These are phyloP conservation scores for Blastobotrys buckinghamii DNA, from an alignment of 1,139 yeast genomes.

Conservation along the genomic window DNA sequence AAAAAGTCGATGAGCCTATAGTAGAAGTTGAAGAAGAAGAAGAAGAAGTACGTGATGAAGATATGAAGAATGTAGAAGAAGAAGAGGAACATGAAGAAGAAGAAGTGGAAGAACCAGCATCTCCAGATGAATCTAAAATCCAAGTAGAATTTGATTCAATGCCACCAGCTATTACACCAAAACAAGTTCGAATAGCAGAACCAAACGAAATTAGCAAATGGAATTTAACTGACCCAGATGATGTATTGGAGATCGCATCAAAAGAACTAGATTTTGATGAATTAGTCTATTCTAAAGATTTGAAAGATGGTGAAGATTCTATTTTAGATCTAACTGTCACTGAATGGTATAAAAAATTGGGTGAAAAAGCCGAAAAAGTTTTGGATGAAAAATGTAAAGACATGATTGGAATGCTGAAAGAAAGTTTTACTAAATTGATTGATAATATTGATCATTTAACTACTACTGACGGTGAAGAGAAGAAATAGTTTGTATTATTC, in stretches of 20 bases:
- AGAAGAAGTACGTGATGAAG: neutral
- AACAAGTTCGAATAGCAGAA: conserved; percentile 12
- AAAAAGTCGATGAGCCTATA: neutral
- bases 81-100: neutral
- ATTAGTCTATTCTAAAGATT: no score
- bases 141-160: neutral
- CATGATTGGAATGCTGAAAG: conserved; percentile 27
- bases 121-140: neutral
- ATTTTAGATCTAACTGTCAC: conserved; percentile 51
- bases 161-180: conserved; percentile 8
- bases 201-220: conserved; percentile 17
- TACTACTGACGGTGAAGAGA: no score
- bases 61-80: neutral
- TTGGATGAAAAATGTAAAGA: conserved; percentile 31
- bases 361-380: conserved; percentile 28
- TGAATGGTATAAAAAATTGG: conserved; percentile 58
- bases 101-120: no score
- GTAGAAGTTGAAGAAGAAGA: conserved; percentile 1
- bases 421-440: conserved; percentile 27
- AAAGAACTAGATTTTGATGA: neutral
- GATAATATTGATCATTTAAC: conserved; percentile 19
- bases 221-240: conserved; percentile 6
- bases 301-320: neutral
- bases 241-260: conserved; percentile 7
- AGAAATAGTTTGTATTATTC: neutral